Evolutionary conservation across 2,329 filamentous ascomycete genomes (phyloP), one percentile per base, ranked within the genome.

Genomic region (Botryotinia convoluta): DNA sequence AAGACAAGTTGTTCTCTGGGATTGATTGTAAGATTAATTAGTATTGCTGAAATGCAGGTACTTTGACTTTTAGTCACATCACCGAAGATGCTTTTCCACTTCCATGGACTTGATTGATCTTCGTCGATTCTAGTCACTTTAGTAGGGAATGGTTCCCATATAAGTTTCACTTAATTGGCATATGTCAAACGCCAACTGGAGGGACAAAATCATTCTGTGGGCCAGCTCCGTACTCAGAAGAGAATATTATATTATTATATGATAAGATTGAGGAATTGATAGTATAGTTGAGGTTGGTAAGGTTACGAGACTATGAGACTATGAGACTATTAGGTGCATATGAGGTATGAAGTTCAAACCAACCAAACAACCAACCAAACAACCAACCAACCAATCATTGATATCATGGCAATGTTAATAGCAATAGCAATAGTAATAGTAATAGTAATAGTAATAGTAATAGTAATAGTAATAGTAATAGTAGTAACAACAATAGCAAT

Each of bases 171-270:
- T 18, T 51, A 16, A n/a, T 62, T 29, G 42, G 39, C 57, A 71
- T 44, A 48, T 63, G 69, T 51, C 69, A 71, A 71, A 71, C 57
- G 42, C 42, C 69, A 71, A 61, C 57, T 61, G 42, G 68, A 39
- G 48, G 26, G 35, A 54, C 37, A 8, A 20, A 9, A 18, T n/a
- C n/a, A 54, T 44, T 35, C 29, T 29, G 18, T 45, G 60, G 22
- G 60, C 35, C 29, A 70, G 3, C 45, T 22, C 45, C 3, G 32
- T 12, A 54, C 18, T 5, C 16, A 1, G 48, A 18, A 37, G 32
- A 37, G 35, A 37, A 37, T 14, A n/a, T 51, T n/a, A 16, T 51
- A 48, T n/a, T 9, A 18, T 44, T 8, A 8, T 35, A 39, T 39
- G 59, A 61, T 22, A 39, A 14, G 59, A n/a, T 61, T 29, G 37